Evolutionary conservation across 2,329 filamentous ascomycete species (phyloP).

Genomic region (Colletotrichum sidae): DNA sequence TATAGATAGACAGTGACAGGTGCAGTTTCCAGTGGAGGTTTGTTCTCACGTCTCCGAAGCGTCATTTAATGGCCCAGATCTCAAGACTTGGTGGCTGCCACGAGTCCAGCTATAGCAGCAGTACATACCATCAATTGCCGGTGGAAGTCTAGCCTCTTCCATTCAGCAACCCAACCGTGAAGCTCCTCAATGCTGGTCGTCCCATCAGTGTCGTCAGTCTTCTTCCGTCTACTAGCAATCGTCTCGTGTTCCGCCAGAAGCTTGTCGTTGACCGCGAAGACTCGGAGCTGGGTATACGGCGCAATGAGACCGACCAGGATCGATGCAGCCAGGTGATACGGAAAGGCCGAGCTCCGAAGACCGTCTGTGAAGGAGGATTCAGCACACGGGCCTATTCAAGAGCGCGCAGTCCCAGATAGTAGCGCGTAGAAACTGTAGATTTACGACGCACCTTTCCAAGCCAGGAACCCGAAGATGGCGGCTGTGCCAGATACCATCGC

Average conservation of each 20-base stretch:
- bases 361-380: neutral
- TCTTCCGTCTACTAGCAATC: neutral
- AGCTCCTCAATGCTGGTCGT: neutral
- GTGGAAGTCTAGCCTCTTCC: conserved; percentile 1
- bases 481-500: conserved; percentile 13
- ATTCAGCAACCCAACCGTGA: neutral
- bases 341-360: neutral
- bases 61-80: too few relatives aligned
- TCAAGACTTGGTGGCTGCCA: neutral
- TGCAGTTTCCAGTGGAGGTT: too few relatives aligned
- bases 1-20: too few relatives aligned
- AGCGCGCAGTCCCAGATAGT: neutral
- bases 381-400: neutral
- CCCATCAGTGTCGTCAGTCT: neutral
- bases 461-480: conserved; percentile 9
- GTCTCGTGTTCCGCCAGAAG: conserved; percentile 1
- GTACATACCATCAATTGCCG: conserved; percentile 3
- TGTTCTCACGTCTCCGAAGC: too few relatives aligned
- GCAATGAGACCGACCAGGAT: neutral
- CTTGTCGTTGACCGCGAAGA: conserved; percentile 1
- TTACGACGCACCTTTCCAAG: conserved; percentile 16
- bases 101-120: neutral
- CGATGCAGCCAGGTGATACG: neutral
- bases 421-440: neutral
- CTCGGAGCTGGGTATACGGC: neutral